Conservation (phyloP, 306 rosid species). For the Lupinus albus region DNA sequence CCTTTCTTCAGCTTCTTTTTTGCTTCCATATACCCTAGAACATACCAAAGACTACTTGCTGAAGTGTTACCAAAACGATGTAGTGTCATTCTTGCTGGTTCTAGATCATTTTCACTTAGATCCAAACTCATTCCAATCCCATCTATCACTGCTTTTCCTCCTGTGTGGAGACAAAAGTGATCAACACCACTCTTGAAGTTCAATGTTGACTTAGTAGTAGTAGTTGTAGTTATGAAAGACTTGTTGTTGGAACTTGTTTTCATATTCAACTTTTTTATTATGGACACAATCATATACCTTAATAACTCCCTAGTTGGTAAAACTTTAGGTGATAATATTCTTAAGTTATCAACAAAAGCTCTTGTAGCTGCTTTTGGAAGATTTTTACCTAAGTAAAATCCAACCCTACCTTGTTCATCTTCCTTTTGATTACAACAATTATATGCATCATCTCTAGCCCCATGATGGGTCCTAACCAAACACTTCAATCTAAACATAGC, state of each 20-base stretch:
- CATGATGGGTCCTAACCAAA: neutral
- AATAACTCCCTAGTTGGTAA: neutral
- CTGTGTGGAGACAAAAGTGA: neutral
- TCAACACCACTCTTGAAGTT: neutral
- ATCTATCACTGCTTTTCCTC: neutral
- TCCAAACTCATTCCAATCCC: neutral
- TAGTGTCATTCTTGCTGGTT: neutral
- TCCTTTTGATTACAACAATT: neutral
- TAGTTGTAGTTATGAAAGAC: neutral
- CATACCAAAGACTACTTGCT: neutral
- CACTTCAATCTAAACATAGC: neutral
- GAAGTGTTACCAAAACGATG: neutral
- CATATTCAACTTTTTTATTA: too few species aligned
- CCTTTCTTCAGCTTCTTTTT: neutral
- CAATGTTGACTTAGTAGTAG: neutral
- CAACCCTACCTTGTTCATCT: neutral
- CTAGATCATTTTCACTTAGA: neutral
- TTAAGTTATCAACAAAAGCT: neutral
- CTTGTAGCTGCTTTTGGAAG: neutral
- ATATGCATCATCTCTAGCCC: neutral
- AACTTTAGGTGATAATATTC: neutral
- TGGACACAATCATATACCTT: neutral
- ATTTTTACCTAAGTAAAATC: neutral
- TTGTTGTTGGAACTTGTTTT: neutral
- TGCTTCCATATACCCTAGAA: neutral